These are phyloP conservation scores for Kwoniella shivajii DNA, from an alignment of 1,284 basidiomycete genomes.

Conservation along the genomic window DNA sequence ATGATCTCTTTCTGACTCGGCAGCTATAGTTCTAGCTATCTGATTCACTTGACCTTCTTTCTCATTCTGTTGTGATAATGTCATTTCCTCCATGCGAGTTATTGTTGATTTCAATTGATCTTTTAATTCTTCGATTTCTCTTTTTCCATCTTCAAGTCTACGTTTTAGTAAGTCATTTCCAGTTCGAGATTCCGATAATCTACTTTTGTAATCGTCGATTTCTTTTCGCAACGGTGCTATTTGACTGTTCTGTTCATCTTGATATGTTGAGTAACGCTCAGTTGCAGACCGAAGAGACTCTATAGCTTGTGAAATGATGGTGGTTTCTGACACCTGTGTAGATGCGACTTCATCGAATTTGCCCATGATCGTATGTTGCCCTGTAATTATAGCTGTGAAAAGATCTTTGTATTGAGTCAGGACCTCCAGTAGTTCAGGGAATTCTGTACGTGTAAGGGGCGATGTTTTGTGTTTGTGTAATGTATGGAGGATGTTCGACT, in stretches of 20 bases:
- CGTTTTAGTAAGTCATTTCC: conserved; percentile 11
- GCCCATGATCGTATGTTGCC: conserved; percentile 25
- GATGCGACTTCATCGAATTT: conserved; percentile 23
- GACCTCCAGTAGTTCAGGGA: too few species aligned
- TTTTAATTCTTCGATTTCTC: conserved; percentile 10
- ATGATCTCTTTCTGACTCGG: conserved; percentile 14
- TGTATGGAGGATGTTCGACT: conserved; percentile 3
- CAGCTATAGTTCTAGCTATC: conserved; percentile 7
- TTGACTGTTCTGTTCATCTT: neutral
- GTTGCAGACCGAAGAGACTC: conserved; percentile 13
- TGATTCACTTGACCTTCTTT: conserved; percentile 8
- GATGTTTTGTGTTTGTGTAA: neutral
- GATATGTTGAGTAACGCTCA: neutral
- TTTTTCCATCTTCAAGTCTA: conserved; percentile 5
- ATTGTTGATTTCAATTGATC: neutral
- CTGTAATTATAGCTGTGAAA: conserved; percentile 19
- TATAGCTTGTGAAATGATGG: conserved; percentile 6
- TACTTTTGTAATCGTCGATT: neutral
- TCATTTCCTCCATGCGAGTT: conserved; percentile 1
- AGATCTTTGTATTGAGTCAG: conserved; percentile 10
- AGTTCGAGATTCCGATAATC: neutral
- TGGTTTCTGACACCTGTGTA: neutral
- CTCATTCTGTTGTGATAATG: neutral
- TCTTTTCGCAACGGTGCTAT: neutral
- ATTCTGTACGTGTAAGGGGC: neutral